Base-by-base conservation (phyloP, 371 early-diverging fungal genomes). In the Apophysomyces sp. region DNA sequence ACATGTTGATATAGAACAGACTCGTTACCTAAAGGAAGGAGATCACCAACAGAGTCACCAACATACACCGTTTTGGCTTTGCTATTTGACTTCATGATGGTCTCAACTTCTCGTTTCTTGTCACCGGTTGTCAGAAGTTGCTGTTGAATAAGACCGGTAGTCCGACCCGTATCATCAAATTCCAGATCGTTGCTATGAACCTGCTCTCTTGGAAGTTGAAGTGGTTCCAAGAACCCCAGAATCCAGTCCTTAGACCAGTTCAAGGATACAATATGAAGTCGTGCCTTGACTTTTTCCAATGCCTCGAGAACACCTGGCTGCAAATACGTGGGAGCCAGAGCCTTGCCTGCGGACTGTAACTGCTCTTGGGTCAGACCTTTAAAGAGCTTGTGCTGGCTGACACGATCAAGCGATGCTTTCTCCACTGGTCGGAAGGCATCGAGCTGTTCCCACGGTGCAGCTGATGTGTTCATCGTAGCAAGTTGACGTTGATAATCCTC, bases 191-290 rank as follows among this genome's bases (percentile, higher is more conserved):
- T 80, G 39, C 68, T 66, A 32, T 61, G 62, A 26, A 80, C 64
- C 6, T 76, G 68, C 0, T 67, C 34, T 4, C 41, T 62, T 26
- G 34, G 16, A 11, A 73, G n/a, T 2, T 24, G 53, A 4, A 68
- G 37, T 4, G 66, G 61, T 0, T 55, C 34, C 7, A 77, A 49
- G 1, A 69, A 58, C 0, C 80, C 80, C 3, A 62, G 61, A n/a
- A 80, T 75, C 80, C 80, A 80, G 21, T 80, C 80, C 29, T 75
- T 77, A 1, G 80, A 80, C 80, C 80, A 80, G 40, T 77, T 75
- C 11, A 80, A 49, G 3, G 77, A 80, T 0, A 77, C 61, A 8
- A 77, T 68, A 12, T 66, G 64, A 4, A 77, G 55, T 1, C 52
- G 31, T 7, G 60, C 57, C 27, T 39, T 21, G 0, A 53, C 52